A percentile compares a stretch with the other conserved stretches of the same genome.
phyloP scores from a whole-genome alignment of 345 rosid species.

The Psidium guajava region DNA sequence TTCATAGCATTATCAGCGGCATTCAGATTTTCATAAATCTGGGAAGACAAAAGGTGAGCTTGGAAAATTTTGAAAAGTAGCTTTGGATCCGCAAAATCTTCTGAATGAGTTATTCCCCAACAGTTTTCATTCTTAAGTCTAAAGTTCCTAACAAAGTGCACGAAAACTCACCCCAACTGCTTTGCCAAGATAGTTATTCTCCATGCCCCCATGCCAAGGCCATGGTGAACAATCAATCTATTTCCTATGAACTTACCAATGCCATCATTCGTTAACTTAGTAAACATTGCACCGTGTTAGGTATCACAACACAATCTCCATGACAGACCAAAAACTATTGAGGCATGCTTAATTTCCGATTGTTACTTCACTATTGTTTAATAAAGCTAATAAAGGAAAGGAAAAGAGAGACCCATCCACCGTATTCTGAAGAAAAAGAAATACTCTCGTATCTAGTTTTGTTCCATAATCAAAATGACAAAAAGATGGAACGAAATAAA shows the following conservation, averaged over 20 bases:
- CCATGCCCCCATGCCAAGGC: neutral
- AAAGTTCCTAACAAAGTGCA: neutral
- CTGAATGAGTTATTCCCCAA: neutral
- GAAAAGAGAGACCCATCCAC: neutral
- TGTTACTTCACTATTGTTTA: neutral
- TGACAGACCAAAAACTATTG: neutral
- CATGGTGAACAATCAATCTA: neutral
- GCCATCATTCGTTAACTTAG: neutral
- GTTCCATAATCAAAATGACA: neutral
- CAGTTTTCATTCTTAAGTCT: neutral
- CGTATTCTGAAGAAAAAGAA: neutral
- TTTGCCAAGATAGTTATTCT: neutral
- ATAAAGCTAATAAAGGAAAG: neutral
- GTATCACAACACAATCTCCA: neutral
- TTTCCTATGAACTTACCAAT: neutral
- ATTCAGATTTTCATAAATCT: neutral
- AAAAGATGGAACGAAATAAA: neutral
- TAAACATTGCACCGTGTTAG: neutral
- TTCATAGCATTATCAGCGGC: neutral
- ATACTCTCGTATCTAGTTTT: neutral
- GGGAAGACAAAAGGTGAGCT: neutral
- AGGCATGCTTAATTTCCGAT: neutral
- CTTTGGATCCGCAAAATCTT: neutral
- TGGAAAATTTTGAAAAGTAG: neutral
- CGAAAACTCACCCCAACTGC: neutral